Conservation (phyloP, 495 filamentous ascomycete genomes). For the Podospora australis region DNA sequence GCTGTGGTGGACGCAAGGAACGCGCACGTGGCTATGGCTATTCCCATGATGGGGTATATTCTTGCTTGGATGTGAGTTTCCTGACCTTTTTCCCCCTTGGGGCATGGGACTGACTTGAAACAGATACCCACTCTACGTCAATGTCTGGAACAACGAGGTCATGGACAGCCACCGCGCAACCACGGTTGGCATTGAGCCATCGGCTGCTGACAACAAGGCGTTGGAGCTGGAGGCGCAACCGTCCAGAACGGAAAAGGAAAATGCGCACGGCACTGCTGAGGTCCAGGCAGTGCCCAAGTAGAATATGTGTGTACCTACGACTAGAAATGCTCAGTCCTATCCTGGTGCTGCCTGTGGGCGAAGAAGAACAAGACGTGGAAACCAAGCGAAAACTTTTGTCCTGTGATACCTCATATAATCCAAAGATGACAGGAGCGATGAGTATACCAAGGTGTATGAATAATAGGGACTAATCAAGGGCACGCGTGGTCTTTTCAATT, state of each 20-base stretch:
- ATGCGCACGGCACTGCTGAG: background rate
- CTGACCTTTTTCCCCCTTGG: background rate
- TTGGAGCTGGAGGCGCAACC: slow-evolving; percentile 15
- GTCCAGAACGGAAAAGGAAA: slow-evolving; percentile 2
- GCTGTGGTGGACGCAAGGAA: slow-evolving; percentile 42
- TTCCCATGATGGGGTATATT: slow-evolving; percentile 38
- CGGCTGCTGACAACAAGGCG: slow-evolving; percentile 9
- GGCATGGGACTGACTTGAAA: slow-evolving; percentile 31
- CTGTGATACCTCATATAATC: too few species aligned
- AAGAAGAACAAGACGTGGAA: too few species aligned
- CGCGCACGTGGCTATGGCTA: slow-evolving; percentile 37
- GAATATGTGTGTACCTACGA: too few species aligned
- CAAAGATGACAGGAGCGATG: too few species aligned
- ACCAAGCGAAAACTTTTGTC: too few species aligned
- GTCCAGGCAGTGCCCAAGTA: background rate
- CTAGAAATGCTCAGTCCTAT: too few species aligned
- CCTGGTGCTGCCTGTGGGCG: too few species aligned
- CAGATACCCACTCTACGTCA: slow-evolving; percentile 47
- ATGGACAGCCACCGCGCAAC: slow-evolving; percentile 42
- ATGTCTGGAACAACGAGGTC: slow-evolving; percentile 38
- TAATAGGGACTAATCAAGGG: too few species aligned
- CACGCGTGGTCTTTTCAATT: too few species aligned
- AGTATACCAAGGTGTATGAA: too few species aligned
- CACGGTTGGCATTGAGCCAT: slow-evolving; percentile 26
- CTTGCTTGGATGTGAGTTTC: slow-evolving; percentile 33